Conservation (phyloP, 2,329 filamentous ascomycete genomes). For the Coniella lustricola region DNA sequence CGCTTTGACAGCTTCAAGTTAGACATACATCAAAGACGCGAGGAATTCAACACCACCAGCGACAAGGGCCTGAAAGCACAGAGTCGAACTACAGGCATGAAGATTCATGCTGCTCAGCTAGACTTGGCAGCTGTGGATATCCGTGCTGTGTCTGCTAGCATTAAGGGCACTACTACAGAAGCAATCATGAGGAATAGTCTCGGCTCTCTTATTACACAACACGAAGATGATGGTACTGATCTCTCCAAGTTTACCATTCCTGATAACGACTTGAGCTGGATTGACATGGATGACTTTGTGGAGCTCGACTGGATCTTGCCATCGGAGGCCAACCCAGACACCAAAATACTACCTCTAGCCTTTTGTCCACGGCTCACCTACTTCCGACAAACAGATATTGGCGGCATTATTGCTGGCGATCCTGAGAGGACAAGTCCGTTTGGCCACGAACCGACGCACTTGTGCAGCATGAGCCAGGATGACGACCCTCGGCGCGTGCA, state of each 20-base stretch:
- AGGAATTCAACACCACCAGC: constrained; percentile 77
- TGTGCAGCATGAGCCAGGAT: constrained; percentile 88
- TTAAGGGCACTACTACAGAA: constrained; percentile 71
- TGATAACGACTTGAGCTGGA: constrained; percentile 92
- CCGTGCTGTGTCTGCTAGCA: constrained; percentile 84
- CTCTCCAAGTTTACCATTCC: constrained; percentile 90
- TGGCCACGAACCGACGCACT: constrained; percentile 86
- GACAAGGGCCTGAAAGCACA: constrained; percentile 70
- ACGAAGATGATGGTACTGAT: constrained; percentile 55
- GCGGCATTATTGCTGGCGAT: constrained; percentile 70
- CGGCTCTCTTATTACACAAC: constrained; percentile 43
- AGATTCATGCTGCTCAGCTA: constrained; percentile 88
- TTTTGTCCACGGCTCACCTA: constrained; percentile 95
- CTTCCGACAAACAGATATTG: constrained; percentile 92
- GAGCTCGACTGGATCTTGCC: constrained; percentile 95
- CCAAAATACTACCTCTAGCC: constrained; percentile 85
- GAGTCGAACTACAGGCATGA: constrained; percentile 83
- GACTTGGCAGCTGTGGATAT: constrained; percentile 90
- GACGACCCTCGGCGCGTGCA: constrained; percentile 88
- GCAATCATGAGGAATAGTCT: constrained; percentile 59
- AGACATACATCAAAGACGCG: constrained; percentile 86
- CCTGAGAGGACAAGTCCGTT: constrained; percentile 80
- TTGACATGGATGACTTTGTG: constrained; percentile 99
- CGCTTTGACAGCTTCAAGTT: constrained; percentile 96
- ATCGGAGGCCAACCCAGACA: constrained; percentile 82